Base-by-base conservation (phyloP, 2,329 filamentous ascomycete genomes). In the Cryoendolithus antarcticus region DNA sequence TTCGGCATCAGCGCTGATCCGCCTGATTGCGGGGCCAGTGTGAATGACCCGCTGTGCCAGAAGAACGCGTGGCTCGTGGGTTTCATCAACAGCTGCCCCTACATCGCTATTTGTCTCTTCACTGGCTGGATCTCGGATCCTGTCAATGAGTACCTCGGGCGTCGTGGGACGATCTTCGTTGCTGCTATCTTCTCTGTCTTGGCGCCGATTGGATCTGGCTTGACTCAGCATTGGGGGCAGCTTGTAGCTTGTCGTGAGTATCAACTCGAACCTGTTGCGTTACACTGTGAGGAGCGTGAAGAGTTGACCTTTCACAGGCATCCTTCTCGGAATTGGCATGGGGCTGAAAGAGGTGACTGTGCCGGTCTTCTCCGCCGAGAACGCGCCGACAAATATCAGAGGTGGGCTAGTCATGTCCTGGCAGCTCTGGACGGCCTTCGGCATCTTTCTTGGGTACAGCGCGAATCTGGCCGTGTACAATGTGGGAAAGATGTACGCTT, bases 361-460 rank as follows among this genome's bases (percentile, higher is more conserved):
- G 0, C 65, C 65, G 0, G 53, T 64, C n/a, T 75, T 69, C 48
- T 69, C 70, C 13, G 71, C 72, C 2, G 72, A 75, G 49, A 74
- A 72, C 41, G 63, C 65, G 3, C 72, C 72, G 3, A 66, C 71
- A 7, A 58, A 68, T 1, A 69, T 76, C 42, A 42, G 55, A 35
- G 54, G 54, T 15, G 54, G 45, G 6, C 39, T 58, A 4, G 55
- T 48, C 10, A 51, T 55, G 39, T 45, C 42, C 6, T 57, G 52
- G 53, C 63, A 63, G 44, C 55, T 63, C 34, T 70, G 66, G 64
- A 70, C 67, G 7, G 71, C 76, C 41, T 60, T 81, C 63, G 75
- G 74, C 31, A 78, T 80, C 47, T 73, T 80, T 52, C 60, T 80
- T 10, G 79, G 77, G 4, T 74, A 69, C 30, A 69, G 64, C 34